Base-by-base conservation (phyloP, 139 green algal species). In the Pseudopediastrum boryanum region DNA sequence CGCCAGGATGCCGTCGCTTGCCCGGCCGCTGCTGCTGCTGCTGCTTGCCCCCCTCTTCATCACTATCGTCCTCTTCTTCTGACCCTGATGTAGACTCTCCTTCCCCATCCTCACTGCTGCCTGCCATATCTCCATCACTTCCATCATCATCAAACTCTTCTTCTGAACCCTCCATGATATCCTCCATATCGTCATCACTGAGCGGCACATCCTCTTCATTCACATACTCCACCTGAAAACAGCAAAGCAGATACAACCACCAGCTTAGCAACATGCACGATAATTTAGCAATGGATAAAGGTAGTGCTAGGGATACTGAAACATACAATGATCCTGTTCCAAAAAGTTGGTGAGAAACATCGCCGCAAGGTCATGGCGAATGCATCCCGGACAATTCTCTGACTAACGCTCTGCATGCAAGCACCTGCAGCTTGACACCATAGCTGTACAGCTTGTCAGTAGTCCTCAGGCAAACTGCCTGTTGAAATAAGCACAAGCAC, bases 131-230 rank as follows among this genome's bases (percentile, higher is more conserved):
- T 27, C 21, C 54, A 39, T 33, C 31, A 10, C 76, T 62, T 2
- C 82, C 84, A 19, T 84, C 83, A 0, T 83, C 81, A 36, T 86
- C 69, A 5, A 46, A 59, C 50, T 84, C 79, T 5, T 69, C 75
- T n/a, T 90, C 86, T 39, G 94, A 91, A 23, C 92, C 80, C 19
- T 93, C 93, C 9, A 91, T 85, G 38, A 95, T 68, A 48, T 94
- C 94, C 81, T 95, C 84, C 35, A 94, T 81, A 33, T 95, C 85
- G 59, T 92, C 79, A 50, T 93, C 79, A 52, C 63, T 38, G 38
- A 75, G 38, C 10, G 21, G 33, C 59, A 83, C 86, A 12, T 90
- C 84, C 25, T 86, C 77, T 36, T 85, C 84, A 16, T 92, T 83
- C 12, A 84, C 84, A 23, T 92, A 81, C 68, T 85, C 80, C 9